Percentiles rank a stretch among this genome's conserved stretches.
phyloP scores from a whole-genome alignment of 257 asterid genomes.

The Salvia miltiorrhiza region DNA sequence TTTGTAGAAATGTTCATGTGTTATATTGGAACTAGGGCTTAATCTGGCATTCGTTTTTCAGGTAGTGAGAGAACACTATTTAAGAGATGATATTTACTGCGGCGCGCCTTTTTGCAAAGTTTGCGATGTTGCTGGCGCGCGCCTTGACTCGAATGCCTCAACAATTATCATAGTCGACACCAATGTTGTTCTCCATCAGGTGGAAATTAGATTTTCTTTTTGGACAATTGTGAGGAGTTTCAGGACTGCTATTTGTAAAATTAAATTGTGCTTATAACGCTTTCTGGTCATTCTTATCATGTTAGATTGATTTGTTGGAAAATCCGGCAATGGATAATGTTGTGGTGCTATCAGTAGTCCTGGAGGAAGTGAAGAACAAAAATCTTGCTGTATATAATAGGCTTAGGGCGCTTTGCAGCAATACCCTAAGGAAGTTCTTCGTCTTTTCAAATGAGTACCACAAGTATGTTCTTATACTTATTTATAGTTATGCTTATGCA shows the following conservation, averaged over 20 bases:
- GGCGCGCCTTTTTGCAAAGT: conserved; percentile 79
- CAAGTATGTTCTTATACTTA: conserved; percentile 49
- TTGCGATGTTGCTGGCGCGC: conserved; percentile 55
- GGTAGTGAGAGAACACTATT: conserved; percentile 90
- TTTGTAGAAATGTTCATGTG: not conserved
- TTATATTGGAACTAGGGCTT: conserved; percentile 19
- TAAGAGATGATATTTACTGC: conserved; percentile 91
- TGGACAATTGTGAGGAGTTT: not conserved
- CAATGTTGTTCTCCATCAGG: conserved; percentile 93
- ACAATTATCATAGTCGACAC: conserved; percentile 70
- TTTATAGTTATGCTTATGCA: conserved; percentile 12
- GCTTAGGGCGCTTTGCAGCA: conserved; percentile 84
- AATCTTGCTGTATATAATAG: conserved; percentile 70
- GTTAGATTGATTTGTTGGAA: conserved; percentile 92
- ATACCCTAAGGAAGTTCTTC: conserved; percentile 61
- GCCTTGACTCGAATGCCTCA: conserved; percentile 48
- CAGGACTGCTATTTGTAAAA: not conserved
- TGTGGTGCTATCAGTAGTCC: conserved; percentile 80
- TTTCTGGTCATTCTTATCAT: not conserved
- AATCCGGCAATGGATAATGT: conserved; percentile 87
- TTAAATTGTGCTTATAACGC: not conserved
- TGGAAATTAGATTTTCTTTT: conserved; percentile 9
- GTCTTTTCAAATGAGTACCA: conserved; percentile 92
- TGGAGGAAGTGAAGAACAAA: conserved; percentile 94
- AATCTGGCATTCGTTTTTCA: conserved; percentile 21